Base-by-base conservation (phyloP, 2,329 filamentous ascomycete species). In the Aspergillus ibericus region DNA sequence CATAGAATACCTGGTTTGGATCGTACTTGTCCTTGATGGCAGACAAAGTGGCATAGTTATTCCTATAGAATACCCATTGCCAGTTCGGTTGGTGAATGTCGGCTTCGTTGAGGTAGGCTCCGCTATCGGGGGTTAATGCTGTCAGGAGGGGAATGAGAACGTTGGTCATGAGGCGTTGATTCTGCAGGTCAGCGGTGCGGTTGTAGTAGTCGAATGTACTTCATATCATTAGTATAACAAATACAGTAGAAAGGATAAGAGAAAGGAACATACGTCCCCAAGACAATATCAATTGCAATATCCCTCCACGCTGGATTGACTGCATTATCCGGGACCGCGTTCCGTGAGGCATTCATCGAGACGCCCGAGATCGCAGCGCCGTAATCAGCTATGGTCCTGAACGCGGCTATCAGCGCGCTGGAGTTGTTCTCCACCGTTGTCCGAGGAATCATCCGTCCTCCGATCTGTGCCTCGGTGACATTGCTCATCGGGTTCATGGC, bases 391-490 rank as follows among this genome's bases (percentile, higher is more conserved):
- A 67, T 63, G 3, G 34, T 9, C 13, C 50, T 54, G 10, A 64
- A 53, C 0, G 42, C 25, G 4, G 20, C 32, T 1, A 60, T 58
- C 1, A 67, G 34, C 1, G 34, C 35, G 0, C 20, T 3, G 12
- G 57, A 38, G 18, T 60, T 53, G 5, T 27, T 29, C 3, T 66
- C 55, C 0, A 69, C 46, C 0, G 53, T 46, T 0, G 53, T 59
- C 1, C 61, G 62, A 18, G 69, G 66, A 22, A 67, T 62, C 1
- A 67, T 54, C 1, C 63, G 54, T 2, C 66, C 64, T n/a, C 66
- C 66, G 13, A 62, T 12, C 5, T 63, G 49, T 15, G 49, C 55
- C 5, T 64, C 63, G 0, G 59, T 64, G 25, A 66, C 59, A 9
- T 64, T 64, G 8, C 20, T 47, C 5, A 27, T 9, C 10, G 78